phyloP scores from a whole-genome alignment of 495 filamentous ascomycete species.

The Niebla homalea region DNA sequence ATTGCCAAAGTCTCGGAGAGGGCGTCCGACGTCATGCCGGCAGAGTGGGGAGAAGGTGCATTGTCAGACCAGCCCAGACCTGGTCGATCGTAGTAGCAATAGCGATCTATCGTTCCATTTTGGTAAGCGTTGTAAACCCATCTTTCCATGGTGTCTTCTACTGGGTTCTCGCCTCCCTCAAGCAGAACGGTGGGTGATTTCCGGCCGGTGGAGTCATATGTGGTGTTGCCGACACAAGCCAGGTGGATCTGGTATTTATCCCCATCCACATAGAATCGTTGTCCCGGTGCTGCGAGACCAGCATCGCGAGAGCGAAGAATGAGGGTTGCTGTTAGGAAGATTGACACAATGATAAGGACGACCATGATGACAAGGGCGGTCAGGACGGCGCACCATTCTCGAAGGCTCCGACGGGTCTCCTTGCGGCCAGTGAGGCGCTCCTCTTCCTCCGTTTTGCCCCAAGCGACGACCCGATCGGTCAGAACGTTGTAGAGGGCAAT shows the following conservation, averaged over 20 bases:
- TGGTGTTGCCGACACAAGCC: slow-evolving; percentile 59
- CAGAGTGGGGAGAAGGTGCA: slow-evolving; percentile 82
- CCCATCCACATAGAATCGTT: slow-evolving; percentile 64
- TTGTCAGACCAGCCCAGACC: slow-evolving; percentile 86
- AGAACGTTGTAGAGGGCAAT: slow-evolving; percentile 50
- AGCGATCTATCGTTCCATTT: slow-evolving; percentile 67
- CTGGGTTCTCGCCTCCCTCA: slow-evolving; percentile 65
- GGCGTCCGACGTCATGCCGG: slow-evolving; percentile 75
- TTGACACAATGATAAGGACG: slow-evolving; percentile 46
- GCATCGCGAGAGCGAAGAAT: slow-evolving; percentile 65
- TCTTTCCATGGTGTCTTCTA: slow-evolving; percentile 57
- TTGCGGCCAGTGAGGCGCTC: slow-evolving; percentile 80
- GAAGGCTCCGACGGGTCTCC: slow-evolving; percentile 67
- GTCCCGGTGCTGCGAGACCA: slow-evolving; percentile 53
- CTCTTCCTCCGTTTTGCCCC: slow-evolving; percentile 87
- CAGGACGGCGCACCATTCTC: slow-evolving; percentile 76
- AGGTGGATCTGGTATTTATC: slow-evolving; percentile 77
- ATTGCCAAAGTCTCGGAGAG: slow-evolving; percentile 70
- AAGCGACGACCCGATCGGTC: slow-evolving; percentile 61
- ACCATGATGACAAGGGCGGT: slow-evolving; percentile 56
- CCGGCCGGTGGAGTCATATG: slow-evolving; percentile 33
- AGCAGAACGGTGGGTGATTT: slow-evolving; percentile 59
- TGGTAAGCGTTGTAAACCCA: slow-evolving; percentile 42
- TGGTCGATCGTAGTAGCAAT: slow-evolving; percentile 93
- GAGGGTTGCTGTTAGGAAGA: slow-evolving; percentile 68